Percentiles rank a stretch among this genome's conserved stretches.
phyloP scores from a whole-genome alignment of 1,139 yeast species.

The Kodamaea sp. region DNA sequence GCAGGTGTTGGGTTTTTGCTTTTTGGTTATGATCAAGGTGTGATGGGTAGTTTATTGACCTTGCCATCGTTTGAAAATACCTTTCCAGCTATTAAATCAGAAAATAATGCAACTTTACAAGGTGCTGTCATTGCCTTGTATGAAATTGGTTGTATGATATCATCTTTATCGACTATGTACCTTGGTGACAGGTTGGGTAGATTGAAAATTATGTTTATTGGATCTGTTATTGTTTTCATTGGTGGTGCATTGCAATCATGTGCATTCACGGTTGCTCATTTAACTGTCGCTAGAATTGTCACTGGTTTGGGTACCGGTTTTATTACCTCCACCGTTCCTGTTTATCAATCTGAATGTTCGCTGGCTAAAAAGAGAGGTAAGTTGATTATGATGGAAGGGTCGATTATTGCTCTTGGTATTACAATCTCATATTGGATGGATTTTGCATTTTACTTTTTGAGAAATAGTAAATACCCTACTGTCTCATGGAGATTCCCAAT shows the following conservation, averaged over 20 bases:
- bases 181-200: constrained; percentile 36
- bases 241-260: constrained; percentile 38
- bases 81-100: constrained; percentile 34
- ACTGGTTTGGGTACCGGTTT: constrained; percentile 43
- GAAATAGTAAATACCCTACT: constrained; percentile 9
- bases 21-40: constrained; percentile 51
- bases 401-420: constrained; percentile 38
- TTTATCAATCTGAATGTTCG: constrained; percentile 38
- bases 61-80: constrained; percentile 34
- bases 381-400: constrained; percentile 35
- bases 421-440: constrained; percentile 44
- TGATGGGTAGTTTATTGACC: constrained; percentile 45
- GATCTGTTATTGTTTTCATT: constrained; percentile 30
- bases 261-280: constrained; percentile 30
- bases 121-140: constrained; percentile 39
- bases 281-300: constrained; percentile 39
- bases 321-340: constrained; percentile 38
- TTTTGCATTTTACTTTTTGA: constrained; percentile 40
- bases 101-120: constrained; percentile 30
- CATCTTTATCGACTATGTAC: constrained; percentile 33
- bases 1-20: constrained; percentile 33
- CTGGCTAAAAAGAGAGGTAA: constrained; percentile 34
- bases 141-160: constrained; percentile 36
- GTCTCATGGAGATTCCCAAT: constrained; percentile 45
- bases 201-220: constrained; percentile 28